Base-by-base conservation (phyloP, 805 yeast species). In the Ogataea sp. region DNA sequence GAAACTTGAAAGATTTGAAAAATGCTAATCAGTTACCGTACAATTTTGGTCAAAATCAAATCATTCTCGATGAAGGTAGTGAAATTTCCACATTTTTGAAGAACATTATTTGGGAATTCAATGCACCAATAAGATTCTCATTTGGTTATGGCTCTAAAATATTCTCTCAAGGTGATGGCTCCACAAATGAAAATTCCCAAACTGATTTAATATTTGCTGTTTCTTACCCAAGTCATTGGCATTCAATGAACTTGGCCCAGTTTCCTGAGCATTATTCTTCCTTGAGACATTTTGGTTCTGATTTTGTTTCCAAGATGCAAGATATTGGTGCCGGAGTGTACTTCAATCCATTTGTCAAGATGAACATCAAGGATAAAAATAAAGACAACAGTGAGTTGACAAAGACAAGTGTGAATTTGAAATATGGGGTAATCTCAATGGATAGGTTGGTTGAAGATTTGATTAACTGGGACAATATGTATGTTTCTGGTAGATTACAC, bases 131-230 rank as follows among this genome's bases (percentile, higher is more conserved):
- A 13, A 65, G 77, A 39, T 83, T 75, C 50, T 80, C 96, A 1
- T 84, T 90, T 61, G 98, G 97, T 0, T 90, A 90, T 59, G 98
- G 98, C 2, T 83, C 95, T 7, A 96, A 96, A 4, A 96, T 93
- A 1, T 84, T 93, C 51, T 70, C 76, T 28, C 98, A 90, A 57
- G 80, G 78, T 4, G 40, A 53, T 3, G 48, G 55, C 10, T 54
- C 58, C 11, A 69, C 70, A 27, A 32, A 42, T 4, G 41, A 52
- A 1, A 51, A 53, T 21, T 81, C 88, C 0, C 97, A 93, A 58
- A 75, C 86, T 11, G 98, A 93, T 57, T 61, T 93, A 59, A 83
- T 90, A 11, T 78, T 83, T 51, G 87, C 85, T 1, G 97, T 89
- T 2, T 71, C 81, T 0, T 73, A 80, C 53, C 77, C 94, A 3